These are phyloP conservation scores for Glebionis coronaria DNA, from an alignment of 129 eudicot species.

Conservation along the genomic window DNA sequence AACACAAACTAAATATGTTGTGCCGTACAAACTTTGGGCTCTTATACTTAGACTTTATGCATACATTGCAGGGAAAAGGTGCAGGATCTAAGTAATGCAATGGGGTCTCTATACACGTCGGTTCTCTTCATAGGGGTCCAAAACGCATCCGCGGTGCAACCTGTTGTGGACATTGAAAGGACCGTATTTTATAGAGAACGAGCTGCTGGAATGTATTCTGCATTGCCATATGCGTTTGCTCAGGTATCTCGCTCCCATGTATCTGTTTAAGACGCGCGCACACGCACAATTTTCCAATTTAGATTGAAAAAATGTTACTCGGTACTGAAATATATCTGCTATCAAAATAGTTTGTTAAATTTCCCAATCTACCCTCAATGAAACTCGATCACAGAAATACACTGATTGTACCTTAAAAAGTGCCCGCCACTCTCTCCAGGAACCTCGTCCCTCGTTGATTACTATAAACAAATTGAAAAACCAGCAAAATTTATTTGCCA, in stretches of 20 bases:
- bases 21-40: background rate
- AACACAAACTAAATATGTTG: background rate
- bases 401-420: too few relatives aligned
- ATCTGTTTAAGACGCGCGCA: background rate
- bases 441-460: too few relatives aligned
- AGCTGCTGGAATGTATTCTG: slow-evolving; percentile 51
- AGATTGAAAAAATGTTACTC: too few relatives aligned
- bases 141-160: slow-evolving; percentile 37
- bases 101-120: slow-evolving; percentile 43
- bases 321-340: too few relatives aligned
- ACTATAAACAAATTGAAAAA: too few relatives aligned
- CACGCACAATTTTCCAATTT: too few relatives aligned
- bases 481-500: too few relatives aligned
- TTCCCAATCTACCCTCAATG: too few relatives aligned
- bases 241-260: slow-evolving; percentile 25
- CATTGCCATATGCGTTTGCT: slow-evolving; percentile 40
- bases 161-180: slow-evolving; percentile 43
- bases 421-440: too few relatives aligned
- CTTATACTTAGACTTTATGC: background rate
- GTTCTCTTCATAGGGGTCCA: slow-evolving; percentile 34
- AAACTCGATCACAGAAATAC: too few relatives aligned
- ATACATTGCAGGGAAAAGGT: slow-evolving; percentile 18
- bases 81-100: slow-evolving; percentile 35
- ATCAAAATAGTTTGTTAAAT: too few relatives aligned
- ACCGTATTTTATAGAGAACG: slow-evolving; percentile 46